phyloP scores from a whole-genome alignment of 2,329 filamentous ascomycete genomes.

The Blastomyces parvus region DNA sequence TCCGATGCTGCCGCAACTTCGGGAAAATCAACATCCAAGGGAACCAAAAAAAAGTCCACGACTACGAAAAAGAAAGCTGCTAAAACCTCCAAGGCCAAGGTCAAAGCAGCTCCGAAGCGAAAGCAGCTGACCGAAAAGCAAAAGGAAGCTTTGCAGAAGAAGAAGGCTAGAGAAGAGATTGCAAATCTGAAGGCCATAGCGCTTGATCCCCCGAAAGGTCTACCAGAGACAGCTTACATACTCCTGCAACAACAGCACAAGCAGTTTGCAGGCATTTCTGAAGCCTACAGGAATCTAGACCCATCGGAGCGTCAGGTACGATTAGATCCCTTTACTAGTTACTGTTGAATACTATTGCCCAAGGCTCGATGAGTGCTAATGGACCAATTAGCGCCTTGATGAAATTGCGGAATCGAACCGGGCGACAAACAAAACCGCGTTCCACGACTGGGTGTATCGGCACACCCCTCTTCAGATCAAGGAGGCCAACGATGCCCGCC shows the following conservation, averaged over 20 bases:
- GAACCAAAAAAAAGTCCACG: slow-evolving; percentile 16
- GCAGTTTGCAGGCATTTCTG: slow-evolving; percentile 13
- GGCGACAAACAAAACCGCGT: slow-evolving; percentile 35
- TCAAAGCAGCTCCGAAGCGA: slow-evolving; percentile 21
- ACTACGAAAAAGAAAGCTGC: slow-evolving; percentile 17
- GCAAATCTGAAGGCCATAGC: slow-evolving; percentile 28
- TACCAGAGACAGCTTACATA: slow-evolving; percentile 21
- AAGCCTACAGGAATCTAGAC: slow-evolving; percentile 27
- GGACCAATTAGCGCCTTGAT: slow-evolving; percentile 42
- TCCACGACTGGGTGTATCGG: slow-evolving; percentile 46
- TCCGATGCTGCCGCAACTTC: slow-evolving; percentile 9
- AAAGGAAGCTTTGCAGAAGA: slow-evolving; percentile 21
- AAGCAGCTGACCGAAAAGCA: slow-evolving; percentile 27
- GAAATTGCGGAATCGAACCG: slow-evolving; percentile 42
- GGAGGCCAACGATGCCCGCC: slow-evolving; percentile 50
- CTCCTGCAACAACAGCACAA: slow-evolving; percentile 20
- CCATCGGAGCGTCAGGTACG: slow-evolving; percentile 30
- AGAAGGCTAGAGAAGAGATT: slow-evolving; percentile 24
- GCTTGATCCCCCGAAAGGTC: slow-evolving; percentile 28
- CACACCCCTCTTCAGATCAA: slow-evolving; percentile 50
- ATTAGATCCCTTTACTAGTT: neutral
- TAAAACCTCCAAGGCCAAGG: slow-evolving; percentile 16
- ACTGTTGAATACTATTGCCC: neutral
- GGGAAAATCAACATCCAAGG: slow-evolving; percentile 15
- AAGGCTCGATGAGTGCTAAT: slow-evolving; percentile 4